phyloP scores from a whole-genome alignment of 148 eudicot genomes.

The Vaccinium darrowii region DNA sequence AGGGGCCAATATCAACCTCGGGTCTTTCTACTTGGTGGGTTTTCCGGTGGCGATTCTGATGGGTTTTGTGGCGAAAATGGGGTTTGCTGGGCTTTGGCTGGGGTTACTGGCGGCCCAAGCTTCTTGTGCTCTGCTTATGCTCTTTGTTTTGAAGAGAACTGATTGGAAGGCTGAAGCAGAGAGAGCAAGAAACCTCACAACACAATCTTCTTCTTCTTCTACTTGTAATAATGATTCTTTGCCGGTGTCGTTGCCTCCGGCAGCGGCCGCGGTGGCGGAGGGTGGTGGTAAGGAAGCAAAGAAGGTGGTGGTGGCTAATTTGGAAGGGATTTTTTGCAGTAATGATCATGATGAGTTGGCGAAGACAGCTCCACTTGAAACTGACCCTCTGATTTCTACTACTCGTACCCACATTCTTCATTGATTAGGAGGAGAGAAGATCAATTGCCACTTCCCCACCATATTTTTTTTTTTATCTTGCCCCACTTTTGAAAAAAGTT shows the following conservation, averaged over 20 bases:
- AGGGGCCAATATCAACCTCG: slow-evolving; percentile 87
- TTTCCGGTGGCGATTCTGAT: slow-evolving; percentile 74
- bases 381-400: slow-evolving; percentile 50
- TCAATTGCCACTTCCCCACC: not conserved
- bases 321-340: slow-evolving; percentile 42
- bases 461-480: slow-evolving; percentile 14
- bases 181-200: slow-evolving; percentile 65
- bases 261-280: slow-evolving; percentile 15
- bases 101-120: slow-evolving; percentile 87
- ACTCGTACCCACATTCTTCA: slow-evolving; percentile 17
- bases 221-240: not conserved
- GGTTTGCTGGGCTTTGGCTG: slow-evolving; percentile 77
- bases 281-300: not conserved
- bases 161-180: slow-evolving; percentile 65
- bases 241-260: slow-evolving; percentile 22
- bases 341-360: slow-evolving; percentile 26
- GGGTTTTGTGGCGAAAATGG: slow-evolving; percentile 66
- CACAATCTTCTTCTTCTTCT: slow-evolving; percentile 19
- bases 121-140: slow-evolving; percentile 67
- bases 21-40: slow-evolving; percentile 84
- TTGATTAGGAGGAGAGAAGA: slow-evolving; percentile 11
- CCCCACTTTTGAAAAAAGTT: slow-evolving; percentile 3
- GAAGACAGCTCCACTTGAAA: slow-evolving; percentile 40
- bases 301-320: slow-evolving; percentile 7
- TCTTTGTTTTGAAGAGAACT: slow-evolving; percentile 52